Percentiles rank a stretch among this genome's conserved stretches.
These are phyloP conservation scores for Claviceps cyperi DNA, from an alignment of 2,329 filamentous ascomycete species.

Conservation along the genomic window DNA sequence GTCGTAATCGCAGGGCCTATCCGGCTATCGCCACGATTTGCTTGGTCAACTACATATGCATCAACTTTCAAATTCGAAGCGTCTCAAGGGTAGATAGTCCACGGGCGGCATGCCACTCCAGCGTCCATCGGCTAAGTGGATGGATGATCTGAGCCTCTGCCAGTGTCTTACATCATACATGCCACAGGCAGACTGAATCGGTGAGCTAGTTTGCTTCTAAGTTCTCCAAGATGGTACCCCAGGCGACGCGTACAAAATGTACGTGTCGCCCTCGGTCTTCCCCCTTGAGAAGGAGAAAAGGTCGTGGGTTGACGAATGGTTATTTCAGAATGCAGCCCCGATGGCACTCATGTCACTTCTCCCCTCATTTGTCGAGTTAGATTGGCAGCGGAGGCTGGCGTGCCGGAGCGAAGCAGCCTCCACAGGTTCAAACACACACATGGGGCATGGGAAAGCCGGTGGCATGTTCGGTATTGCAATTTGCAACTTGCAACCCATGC, in stretches of 20 bases:
- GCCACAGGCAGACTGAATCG: not conserved
- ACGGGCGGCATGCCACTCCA: not conserved
- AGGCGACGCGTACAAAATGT: not conserved
- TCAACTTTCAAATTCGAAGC: not conserved
- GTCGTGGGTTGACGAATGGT: too few relatives aligned
- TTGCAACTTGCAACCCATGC: not conserved
- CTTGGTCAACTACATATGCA: not conserved
- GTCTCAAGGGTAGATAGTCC: not conserved
- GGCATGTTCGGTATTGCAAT: not conserved
- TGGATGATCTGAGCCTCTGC: conserved; percentile 2
- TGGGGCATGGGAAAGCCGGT: not conserved
- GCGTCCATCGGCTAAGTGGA: not conserved
- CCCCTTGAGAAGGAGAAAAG: not conserved
- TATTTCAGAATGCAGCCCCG: not conserved
- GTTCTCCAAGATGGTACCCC: not conserved
- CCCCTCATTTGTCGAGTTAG: not conserved
- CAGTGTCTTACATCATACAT: conserved; percentile 6
- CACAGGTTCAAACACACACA: not conserved
- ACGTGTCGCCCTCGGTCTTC: not conserved
- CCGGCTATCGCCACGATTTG: not conserved
- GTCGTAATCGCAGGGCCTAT: not conserved
- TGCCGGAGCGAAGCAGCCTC: not conserved
- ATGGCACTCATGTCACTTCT: not conserved
- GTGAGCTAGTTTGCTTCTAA: not conserved
- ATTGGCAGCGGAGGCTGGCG: not conserved